Evolutionary conservation across 768 basidiomycete genomes (phyloP), one percentile per base, ranked within the genome.

Genomic region (Russula virescens): DNA sequence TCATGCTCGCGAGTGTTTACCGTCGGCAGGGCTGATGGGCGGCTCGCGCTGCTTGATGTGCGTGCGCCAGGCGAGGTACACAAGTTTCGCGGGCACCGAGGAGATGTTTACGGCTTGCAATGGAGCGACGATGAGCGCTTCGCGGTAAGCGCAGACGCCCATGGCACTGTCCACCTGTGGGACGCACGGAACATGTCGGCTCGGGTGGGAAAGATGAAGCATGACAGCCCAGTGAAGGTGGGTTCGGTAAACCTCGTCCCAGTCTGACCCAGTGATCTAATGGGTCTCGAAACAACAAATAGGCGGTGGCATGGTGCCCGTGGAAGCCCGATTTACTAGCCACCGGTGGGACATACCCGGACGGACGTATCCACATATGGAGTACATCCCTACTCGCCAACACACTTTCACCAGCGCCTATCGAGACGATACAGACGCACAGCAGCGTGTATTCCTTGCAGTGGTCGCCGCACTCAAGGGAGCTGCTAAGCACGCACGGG

Each of bases 301-400:
- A 88, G 87, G 87, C 88, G 1, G 74, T 89, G 51, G 82, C 86
- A 0, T 89, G 87, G 87, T 85, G 85, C 67, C 87, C 87, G 0
- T 89, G 87, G 87, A 83, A 87, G 66, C 76, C 78, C 5, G 82
- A 81, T 59, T 75, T 89, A 5, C 76, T 89, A 31, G 87, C 88
- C 5, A 82, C 85, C 0, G 87, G 87, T 18, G 84, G 87, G 14
- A 81, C 81, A 16, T 84, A 83, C 47, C 80, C 80, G 16, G 87
- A 89, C 66, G 82, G 83, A 52, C 76, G 73, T 31, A 78, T 84
- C 67, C 81, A 79, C 61, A 75, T 85, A 45, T 85, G 83, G 77
- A 79, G 75, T 68, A 75, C 76, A 28, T 79, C 78, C 42, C 62
- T 75, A 28, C 81, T 83, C 4, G 73, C 78, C 13, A 75, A 78